Conservation (phyloP, 1,139 yeast species). For the Diutina pseudorugosa region DNA sequence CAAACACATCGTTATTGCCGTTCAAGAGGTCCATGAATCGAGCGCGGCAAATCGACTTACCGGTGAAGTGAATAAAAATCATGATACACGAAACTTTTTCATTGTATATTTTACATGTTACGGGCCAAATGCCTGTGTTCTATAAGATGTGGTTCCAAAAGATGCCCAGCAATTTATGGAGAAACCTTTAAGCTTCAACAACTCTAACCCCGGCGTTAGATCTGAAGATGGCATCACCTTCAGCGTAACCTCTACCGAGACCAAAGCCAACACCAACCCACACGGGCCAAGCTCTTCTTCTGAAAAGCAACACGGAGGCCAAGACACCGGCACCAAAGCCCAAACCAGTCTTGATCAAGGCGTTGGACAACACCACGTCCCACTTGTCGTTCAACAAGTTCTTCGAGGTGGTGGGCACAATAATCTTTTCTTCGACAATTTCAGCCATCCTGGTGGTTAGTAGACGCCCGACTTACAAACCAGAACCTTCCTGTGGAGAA, state of each 20-base stretch:
- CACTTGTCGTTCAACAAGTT: conserved; percentile 77
- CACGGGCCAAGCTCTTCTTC: conserved; percentile 92
- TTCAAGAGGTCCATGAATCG: not conserved
- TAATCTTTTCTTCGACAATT: not conserved
- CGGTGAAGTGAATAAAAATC: not conserved
- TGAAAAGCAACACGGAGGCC: conserved; percentile 82
- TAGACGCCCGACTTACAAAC: not conserved
- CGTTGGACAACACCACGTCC: conserved; percentile 94
- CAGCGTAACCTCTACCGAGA: conserved; percentile 93
- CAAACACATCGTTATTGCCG: not conserved
- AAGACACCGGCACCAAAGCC: conserved; percentile 97
- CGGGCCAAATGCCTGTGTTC: not conserved
- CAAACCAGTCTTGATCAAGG: conserved; percentile 90
- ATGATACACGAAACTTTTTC: not conserved
- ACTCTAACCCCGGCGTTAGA: conserved; percentile 47
- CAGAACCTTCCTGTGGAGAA: not conserved
- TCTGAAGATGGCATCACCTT: conserved; percentile 95
- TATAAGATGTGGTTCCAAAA: not conserved
- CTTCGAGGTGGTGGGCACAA: conserved; percentile 36
- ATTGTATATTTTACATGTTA: not conserved
- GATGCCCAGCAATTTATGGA: not conserved
- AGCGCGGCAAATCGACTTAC: not conserved
- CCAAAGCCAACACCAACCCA: conserved; percentile 97
- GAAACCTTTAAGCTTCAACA: conserved; percentile 2
- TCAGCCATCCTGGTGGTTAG: conserved; percentile 4